Conservation (phyloP, 2,329 filamentous ascomycete species). For the Botryosphaeria dothidea region DNA sequence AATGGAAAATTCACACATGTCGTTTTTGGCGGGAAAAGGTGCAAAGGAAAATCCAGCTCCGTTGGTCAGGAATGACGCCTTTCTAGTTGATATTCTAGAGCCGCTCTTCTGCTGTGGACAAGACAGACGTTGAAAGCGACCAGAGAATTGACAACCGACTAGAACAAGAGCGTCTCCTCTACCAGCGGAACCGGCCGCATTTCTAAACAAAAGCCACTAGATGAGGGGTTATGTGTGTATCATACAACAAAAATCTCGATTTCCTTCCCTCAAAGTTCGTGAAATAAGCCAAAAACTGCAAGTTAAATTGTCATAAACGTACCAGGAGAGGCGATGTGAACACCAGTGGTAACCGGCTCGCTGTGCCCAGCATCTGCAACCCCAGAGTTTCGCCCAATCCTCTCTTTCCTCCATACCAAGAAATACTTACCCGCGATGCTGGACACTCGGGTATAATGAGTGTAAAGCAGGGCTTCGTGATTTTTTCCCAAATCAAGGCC, state of each 20-base stretch:
- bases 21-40: not conserved
- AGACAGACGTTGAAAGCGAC: not conserved
- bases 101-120: not conserved
- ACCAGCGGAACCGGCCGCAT: not conserved
- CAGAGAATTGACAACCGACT: not conserved
- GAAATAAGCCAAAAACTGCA: conserved; percentile 7
- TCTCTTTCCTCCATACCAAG: not conserved
- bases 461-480: not conserved
- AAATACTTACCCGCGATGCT: not conserved
- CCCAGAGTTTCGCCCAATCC: not conserved
- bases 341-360: conserved; percentile 12
- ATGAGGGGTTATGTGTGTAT: conserved; percentile 9
- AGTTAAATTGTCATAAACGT: conserved; percentile 18
- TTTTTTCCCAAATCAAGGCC: not conserved
- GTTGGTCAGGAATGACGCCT: not conserved
- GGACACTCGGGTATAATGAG: not conserved
- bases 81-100: not conserved
- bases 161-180: not conserved
- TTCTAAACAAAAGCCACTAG: conserved; percentile 13
- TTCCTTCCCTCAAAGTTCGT: not conserved
- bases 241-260: conserved; percentile 12
- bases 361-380: not conserved
- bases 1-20: no score
- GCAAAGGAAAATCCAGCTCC: not conserved
- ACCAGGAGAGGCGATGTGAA: not conserved